These are phyloP conservation scores for Coemansia sp. DNA, from an alignment of 192 early-diverging fungal species.

Conservation along the genomic window DNA sequence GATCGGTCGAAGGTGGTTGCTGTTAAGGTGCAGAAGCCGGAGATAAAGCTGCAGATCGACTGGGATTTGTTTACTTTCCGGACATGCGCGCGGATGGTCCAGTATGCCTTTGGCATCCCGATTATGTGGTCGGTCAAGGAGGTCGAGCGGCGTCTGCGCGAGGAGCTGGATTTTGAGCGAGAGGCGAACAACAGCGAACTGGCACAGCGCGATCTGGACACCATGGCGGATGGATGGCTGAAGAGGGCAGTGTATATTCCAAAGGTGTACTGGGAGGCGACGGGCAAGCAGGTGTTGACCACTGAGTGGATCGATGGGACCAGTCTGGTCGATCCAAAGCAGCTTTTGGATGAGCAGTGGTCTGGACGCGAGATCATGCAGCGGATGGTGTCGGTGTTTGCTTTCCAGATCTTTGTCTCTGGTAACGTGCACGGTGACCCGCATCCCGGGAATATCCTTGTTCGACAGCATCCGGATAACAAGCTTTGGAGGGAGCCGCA, in stretches of 20 bases:
- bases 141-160: conserved; percentile 66
- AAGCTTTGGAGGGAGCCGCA: conserved; percentile 46
- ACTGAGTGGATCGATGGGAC: conserved; percentile 89
- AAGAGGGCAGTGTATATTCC: conserved; percentile 68
- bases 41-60: conserved; percentile 76
- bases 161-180: conserved; percentile 87
- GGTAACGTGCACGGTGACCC: conserved; percentile 91
- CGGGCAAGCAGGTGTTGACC: conserved; percentile 69
- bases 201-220: conserved; percentile 51
- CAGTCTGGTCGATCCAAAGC: conserved; percentile 59
- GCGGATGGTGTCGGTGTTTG: conserved; percentile 73
- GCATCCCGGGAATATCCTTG: conserved; percentile 79
- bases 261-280: conserved; percentile 67
- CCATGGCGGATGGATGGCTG: conserved; percentile 54
- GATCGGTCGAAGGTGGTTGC: conserved; percentile 64
- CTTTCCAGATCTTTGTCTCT: conserved; percentile 78
- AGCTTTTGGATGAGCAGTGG: conserved; percentile 34
- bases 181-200: conserved; percentile 78
- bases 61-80: conserved; percentile 76
- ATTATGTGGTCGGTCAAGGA: conserved; percentile 75
- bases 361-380: conserved; percentile 60
- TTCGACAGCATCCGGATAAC: conserved; percentile 64
- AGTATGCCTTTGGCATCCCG: conserved; percentile 79
- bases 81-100: conserved; percentile 60
- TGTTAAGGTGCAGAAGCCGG: conserved; percentile 93